Base-by-base conservation (phyloP, 345 rosid species). In the Arabidopsis suecica region DNA sequence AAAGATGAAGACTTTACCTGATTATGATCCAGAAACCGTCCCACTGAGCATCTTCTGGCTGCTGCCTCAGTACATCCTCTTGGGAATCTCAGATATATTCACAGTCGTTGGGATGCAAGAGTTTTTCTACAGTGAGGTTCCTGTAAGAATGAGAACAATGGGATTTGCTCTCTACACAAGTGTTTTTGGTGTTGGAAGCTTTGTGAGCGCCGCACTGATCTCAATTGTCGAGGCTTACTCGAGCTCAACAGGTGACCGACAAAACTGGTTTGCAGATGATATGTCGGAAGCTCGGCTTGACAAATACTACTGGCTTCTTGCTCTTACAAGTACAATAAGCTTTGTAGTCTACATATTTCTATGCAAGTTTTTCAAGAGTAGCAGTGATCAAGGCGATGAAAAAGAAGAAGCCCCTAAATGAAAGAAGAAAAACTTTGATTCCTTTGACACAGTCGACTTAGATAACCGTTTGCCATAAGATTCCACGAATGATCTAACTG, bases 81-180 rank as follows among this genome's bases (percentile, higher is more conserved):
- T 94, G 38, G 98, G 98, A 11, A 81, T 92, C 44, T 86, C 97
- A 4, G 99, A 95, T 75, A 86, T 95, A 1, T 95, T 95, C 78
- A 95, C 99, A 0, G 98, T 94, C 8, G 93, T 94, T 16, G 98
- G 98, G 9, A 91, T 94, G 98, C 98, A 94, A 65, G 98, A 94
- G 82, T 94, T 91, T 78, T 94, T 94, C 75, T 94, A 94, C 81
- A 78, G 80, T 37, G 96, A 94, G 67, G 97, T 94, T 9, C 98
- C 98, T 0, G 82, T 81, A 0, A 79, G 86, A 67, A 94, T 94
- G 98, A 83, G 90, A 73, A 90, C 98, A 1, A 88, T 91, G 96
- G 98, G 93, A 6, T 91, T 94, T 69, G 97, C 98, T 5, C 75
- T 94, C 1, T 88, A 91, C 58, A 91, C 95, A 0, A 90, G 98